Percentiles rank a stretch among this genome's conserved stretches.
Evolutionary conservation across 495 filamentous ascomycete genomes (phyloP).

Genomic region (Penicillium lagena): DNA sequence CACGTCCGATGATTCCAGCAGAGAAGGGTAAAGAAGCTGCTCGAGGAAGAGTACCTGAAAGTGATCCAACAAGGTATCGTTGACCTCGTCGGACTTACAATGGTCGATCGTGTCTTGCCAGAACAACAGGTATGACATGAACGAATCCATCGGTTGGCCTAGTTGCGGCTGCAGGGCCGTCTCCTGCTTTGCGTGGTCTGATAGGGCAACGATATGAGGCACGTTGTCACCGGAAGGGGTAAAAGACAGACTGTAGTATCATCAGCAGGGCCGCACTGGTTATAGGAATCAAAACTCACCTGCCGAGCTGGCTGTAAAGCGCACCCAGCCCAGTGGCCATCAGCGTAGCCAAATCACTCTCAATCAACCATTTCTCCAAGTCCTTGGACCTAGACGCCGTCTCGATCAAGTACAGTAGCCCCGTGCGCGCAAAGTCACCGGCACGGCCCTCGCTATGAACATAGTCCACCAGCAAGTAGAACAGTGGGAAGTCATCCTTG

Average conservation of each 20-base stretch:
- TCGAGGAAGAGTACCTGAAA: conserved; percentile 96
- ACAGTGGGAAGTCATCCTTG: conserved; percentile 90
- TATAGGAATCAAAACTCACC: conserved; percentile 30
- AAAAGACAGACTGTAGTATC: conserved; percentile 25
- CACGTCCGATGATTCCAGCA: conserved; percentile 92
- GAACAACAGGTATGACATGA: conserved; percentile 89
- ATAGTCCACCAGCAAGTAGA: conserved; percentile 91
- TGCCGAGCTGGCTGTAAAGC: conserved; percentile 92
- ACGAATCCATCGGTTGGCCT: conserved; percentile 78
- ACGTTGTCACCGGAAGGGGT: conserved; percentile 50
- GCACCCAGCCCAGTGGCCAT: conserved; percentile 97
- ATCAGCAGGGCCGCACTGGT: too few relatives aligned
- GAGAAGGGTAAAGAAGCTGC: conserved; percentile 89
- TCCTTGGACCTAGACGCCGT: conserved; percentile 73
- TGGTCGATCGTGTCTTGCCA: conserved; percentile 98
- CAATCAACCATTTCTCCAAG: conserved; percentile 92
- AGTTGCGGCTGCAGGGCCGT: conserved; percentile 46
- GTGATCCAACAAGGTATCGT: conserved; percentile 87
- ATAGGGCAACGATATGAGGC: conserved; percentile 76
- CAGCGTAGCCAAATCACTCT: conserved; percentile 90
- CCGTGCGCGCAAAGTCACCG: conserved; percentile 96
- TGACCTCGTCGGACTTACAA: conserved; percentile 85
- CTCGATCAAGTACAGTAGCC: conserved; percentile 92
- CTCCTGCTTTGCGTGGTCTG: conserved; percentile 57
- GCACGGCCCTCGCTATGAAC: conserved; percentile 89